A percentile compares a stretch with the other conserved stretches of the same genome.
Conservation (phyloP, 176 grass and related monocot genomes). For the Oryza glaberrima region DNA sequence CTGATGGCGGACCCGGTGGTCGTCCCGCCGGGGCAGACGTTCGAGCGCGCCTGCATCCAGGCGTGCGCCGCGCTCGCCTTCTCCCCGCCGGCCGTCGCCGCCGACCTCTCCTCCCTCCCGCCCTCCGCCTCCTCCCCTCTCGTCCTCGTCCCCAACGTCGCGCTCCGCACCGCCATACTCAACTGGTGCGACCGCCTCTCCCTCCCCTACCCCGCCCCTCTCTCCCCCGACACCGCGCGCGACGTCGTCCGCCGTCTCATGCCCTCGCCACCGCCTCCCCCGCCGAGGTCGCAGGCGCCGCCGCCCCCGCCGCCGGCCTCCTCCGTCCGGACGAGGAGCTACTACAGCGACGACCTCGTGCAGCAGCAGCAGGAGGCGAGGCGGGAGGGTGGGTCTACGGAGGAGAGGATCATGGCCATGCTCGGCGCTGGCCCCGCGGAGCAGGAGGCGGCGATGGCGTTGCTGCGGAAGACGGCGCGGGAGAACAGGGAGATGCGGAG, state of each 20-base stretch:
- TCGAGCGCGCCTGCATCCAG: slow-evolving; percentile 93
- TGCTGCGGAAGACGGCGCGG: slow-evolving; percentile 74
- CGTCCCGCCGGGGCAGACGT: slow-evolving; percentile 60
- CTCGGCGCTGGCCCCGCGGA: slow-evolving; percentile 43
- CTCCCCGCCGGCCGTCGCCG: slow-evolving; percentile 56
- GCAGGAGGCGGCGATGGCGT: slow-evolving; percentile 61
- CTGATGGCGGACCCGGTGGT: slow-evolving; percentile 89
- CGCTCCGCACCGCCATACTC: slow-evolving; percentile 77
- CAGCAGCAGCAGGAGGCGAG: slow-evolving; percentile 11
- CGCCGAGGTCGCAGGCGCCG: slow-evolving; percentile 10
- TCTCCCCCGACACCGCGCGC: slow-evolving; percentile 59
- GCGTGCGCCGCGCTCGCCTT: slow-evolving; percentile 72
- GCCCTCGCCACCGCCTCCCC: slow-evolving; percentile 50
- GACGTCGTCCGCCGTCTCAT: slow-evolving; percentile 82
- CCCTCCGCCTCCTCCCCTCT: slow-evolving; percentile 41
- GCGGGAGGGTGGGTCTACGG: slow-evolving; percentile 50
- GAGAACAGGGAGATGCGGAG: slow-evolving; percentile 54
- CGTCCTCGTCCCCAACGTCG: slow-evolving; percentile 77
- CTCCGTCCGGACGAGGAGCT: slow-evolving; percentile 27
- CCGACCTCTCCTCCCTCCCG: slow-evolving; percentile 28
- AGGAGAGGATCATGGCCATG: slow-evolving; percentile 63
- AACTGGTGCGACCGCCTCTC: slow-evolving; percentile 74
- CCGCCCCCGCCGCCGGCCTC: not conserved
- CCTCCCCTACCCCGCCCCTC: slow-evolving; percentile 56
- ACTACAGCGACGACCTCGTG: not conserved